A percentile compares a stretch with the other conserved stretches of the same genome.
Conservation (phyloP, 176 grass and related monocot species). For the Oryza officinalis region DNA sequence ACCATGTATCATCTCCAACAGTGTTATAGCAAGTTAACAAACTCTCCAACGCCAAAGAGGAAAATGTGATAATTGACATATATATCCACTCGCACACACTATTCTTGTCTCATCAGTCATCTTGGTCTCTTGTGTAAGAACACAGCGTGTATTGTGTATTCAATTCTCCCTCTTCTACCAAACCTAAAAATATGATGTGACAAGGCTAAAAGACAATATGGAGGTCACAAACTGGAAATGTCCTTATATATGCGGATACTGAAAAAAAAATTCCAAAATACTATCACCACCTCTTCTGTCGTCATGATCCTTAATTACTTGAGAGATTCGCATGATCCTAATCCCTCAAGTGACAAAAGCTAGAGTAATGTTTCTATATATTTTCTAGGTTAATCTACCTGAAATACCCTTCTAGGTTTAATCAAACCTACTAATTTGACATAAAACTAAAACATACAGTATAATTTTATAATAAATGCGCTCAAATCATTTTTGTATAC, state of each 20-base stretch:
- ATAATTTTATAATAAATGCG: too few species aligned
- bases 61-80: background rate
- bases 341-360: background rate
- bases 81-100: background rate
- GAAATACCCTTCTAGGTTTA: background rate
- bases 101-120: background rate
- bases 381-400: background rate
- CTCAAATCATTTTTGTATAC: too few species aligned
- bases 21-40: too few species aligned
- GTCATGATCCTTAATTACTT: background rate
- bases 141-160: background rate
- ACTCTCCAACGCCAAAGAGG: too few species aligned
- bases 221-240: background rate
- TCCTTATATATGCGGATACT: background rate
- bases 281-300: background rate
- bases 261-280: background rate
- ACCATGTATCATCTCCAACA: too few species aligned
- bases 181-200: background rate
- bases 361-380: background rate
- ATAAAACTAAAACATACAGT: background rate
- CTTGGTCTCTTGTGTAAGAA: background rate
- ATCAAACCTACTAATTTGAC: background rate
- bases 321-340: background rate
- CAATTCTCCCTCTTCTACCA: background rate
- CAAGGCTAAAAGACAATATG: background rate